phyloP scores from a whole-genome alignment of 177 flowering plant genomes.

The Telopea speciosissima region DNA sequence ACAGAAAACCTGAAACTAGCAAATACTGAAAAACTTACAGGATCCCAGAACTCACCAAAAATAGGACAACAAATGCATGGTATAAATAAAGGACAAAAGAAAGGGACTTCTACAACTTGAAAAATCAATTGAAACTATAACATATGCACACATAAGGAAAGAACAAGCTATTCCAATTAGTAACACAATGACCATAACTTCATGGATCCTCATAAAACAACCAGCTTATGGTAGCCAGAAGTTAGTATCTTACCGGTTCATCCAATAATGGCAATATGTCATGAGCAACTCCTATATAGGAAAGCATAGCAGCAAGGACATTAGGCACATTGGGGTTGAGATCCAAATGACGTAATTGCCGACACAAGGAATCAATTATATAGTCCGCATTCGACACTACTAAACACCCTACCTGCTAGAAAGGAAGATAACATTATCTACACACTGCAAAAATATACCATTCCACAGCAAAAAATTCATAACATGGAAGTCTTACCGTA shows the following conservation, averaged over 20 bases:
- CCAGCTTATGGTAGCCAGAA: slow-evolving; percentile 1
- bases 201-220: background rate
- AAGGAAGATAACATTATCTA: slow-evolving; percentile 2
- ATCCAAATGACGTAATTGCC: slow-evolving; percentile 89
- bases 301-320: slow-evolving; percentile 87
- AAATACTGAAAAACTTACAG: too few relatives aligned
- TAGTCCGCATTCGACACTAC: slow-evolving; percentile 89
- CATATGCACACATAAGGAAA: background rate
- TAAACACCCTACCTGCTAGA: slow-evolving; percentile 71
- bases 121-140: background rate
- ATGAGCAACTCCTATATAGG: slow-evolving; percentile 79
- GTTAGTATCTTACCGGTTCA: slow-evolving; percentile 64
- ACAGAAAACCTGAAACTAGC: too few relatives aligned
- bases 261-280: slow-evolving; percentile 84
- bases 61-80: background rate
- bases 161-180: background rate
- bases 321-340: slow-evolving; percentile 80
- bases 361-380: slow-evolving; percentile 82
- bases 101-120: background rate
- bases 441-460: background rate
- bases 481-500: slow-evolving; percentile 42
- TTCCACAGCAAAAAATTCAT: background rate
- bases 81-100: background rate
- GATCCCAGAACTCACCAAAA: too few relatives aligned
- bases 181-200: background rate